phyloP scores from a whole-genome alignment of 2,329 filamentous ascomycete species.

The Fusarium abutilonis region DNA sequence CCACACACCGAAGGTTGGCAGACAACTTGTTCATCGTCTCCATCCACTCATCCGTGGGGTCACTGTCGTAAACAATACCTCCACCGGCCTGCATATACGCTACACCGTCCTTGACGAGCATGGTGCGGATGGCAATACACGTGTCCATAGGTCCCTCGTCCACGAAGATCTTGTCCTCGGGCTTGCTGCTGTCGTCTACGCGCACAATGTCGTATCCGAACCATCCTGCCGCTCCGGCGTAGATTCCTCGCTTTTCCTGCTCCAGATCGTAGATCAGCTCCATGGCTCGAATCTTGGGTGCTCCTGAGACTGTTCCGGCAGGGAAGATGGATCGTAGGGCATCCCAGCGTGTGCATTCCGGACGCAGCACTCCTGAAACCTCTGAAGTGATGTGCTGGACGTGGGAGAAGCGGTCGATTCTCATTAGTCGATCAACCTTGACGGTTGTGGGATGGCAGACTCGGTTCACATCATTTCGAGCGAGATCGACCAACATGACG shows the following conservation, averaged over 20 bases:
- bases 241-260: constrained; percentile 91
- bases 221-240: constrained; percentile 95
- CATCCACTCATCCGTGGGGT: constrained; percentile 92
- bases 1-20: constrained; percentile 45
- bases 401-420: constrained; percentile 92
- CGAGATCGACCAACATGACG: constrained; percentile 97
- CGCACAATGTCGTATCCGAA: constrained; percentile 86
- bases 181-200: constrained; percentile 62
- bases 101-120: constrained; percentile 90
- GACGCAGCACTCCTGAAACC: constrained; percentile 87
- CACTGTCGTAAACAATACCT: constrained; percentile 94
- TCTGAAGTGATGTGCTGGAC: constrained; percentile 97
- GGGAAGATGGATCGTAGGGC: constrained; percentile 97
- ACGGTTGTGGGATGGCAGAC: constrained; percentile 92
- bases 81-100: constrained; percentile 92
- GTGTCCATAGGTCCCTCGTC: constrained; percentile 92
- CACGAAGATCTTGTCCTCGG: constrained; percentile 35
- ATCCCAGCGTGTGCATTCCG: constrained; percentile 89
- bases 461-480: constrained; percentile 95
- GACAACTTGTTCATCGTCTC: constrained; percentile 94
- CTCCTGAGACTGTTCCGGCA: constrained; percentile 92
- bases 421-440: constrained; percentile 92
- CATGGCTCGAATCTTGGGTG: constrained; percentile 97
- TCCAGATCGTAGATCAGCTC: constrained; percentile 96
- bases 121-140: constrained; percentile 82